Evolutionary conservation across 345 rosid genomes (phyloP).

Genomic region (Citrus medica): DNA sequence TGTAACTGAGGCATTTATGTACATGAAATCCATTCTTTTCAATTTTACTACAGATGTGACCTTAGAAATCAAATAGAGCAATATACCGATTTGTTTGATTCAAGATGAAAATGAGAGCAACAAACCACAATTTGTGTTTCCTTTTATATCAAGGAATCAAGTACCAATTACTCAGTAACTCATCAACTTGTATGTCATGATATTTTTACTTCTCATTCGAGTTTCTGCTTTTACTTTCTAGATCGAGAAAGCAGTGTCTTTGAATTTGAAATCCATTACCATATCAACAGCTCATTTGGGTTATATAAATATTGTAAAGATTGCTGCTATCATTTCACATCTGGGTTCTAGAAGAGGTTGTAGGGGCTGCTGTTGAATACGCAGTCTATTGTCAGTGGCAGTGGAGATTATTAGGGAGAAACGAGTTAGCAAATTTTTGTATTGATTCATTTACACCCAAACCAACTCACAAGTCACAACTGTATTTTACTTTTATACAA

Average conservation of each 20-base stretch:
- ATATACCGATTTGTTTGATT: neutral
- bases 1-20: neutral
- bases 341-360: neutral
- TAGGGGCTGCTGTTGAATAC: neutral
- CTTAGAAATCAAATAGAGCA: neutral
- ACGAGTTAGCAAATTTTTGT: neutral
- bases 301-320: neutral
- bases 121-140: neutral
- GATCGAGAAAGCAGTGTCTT: neutral
- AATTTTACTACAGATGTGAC: neutral
- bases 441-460: neutral
- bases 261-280: neutral
- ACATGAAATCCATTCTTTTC: constrained; percentile 2
- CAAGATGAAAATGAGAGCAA: neutral
- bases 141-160: no score
- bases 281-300: no score
- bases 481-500: no score
- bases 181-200: neutral
- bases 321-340: neutral
- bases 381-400: neutral
- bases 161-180: neutral
- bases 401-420: neutral
- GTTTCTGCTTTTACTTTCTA: neutral
- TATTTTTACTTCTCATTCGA: no score
- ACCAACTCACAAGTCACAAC: neutral